Evolutionary conservation across 2,329 filamentous ascomycete genomes (phyloP), one percentile per base, ranked within the genome.

Genomic region (Lojkania enalia): DNA sequence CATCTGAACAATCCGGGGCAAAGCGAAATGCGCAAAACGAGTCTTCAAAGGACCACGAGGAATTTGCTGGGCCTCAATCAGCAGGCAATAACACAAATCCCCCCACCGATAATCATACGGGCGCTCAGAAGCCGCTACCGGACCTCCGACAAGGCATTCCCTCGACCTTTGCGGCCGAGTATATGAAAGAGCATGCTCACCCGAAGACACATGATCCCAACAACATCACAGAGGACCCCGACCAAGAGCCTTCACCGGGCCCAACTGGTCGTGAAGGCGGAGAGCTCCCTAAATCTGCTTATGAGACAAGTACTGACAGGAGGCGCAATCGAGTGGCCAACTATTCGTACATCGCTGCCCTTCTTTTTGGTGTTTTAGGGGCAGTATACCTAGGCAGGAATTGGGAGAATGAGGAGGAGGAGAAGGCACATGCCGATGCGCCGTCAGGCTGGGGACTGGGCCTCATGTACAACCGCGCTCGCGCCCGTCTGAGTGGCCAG

Each of bases 61-160:
- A 73, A 49, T 61, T 72, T 55, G 49, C 59, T 41, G 60, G 59
- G 47, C 57, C 66, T 49, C 65, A 54, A 55, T 61, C 56, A 44
- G 60, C 61, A 61, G 37, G 52, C 27, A 55, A 57, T 16, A 69
- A 75, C 48, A 71, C 66, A 19, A 60, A 67, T 29, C 55, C 71
- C 47, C 60, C 67, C 38, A 60, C 72, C 42, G 70, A 75, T 32
- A 71, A 75, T 39, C 59, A 63, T 39, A 70, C 79, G 55, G 76
- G 83, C 18, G 77, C 81, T 40, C 66, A 63, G 13, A 80, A 85
- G 60, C 85, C 88, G 41, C 81, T 96, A 11, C 92, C 92, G 41
- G 91, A 97, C 66, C 78, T 97, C 33, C 94, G 90, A n/a, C 86
- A 92, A 63, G 92, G 92, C 53, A 95, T 97, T 51, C 92, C 92